Base-by-base conservation (phyloP, 306 rosid genomes). In the Trifolium dubium region DNA sequence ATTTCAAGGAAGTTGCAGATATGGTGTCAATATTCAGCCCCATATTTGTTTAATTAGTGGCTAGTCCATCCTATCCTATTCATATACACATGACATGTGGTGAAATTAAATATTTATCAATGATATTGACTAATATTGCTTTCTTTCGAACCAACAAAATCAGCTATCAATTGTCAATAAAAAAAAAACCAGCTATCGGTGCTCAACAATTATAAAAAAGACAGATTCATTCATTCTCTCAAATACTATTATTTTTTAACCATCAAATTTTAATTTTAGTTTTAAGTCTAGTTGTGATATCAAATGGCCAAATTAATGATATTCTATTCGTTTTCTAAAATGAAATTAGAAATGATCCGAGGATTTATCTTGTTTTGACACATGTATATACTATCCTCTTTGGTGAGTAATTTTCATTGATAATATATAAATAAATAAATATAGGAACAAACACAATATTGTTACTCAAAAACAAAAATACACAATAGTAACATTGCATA, bases 1-100 rank as follows among this genome's bases (percentile, higher is more conserved):
- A 77, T 34, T 81, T 86, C 88, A 81, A 44, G 79, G 90, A 83
- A 81, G 77, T 9, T 86, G 78, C 84, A 49, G 71, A 54, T 65
- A 74, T 39, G 34, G 72, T 82, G 84, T 79, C 81, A 75, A 40
- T 51, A 79, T 69, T 73, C 75, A 47, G 39, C 77, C 80, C 81
- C 71, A 67, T 83, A 51, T 79, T 43, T 66, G 39, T 66, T 43
- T 65, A 23, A 30, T 47, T 50, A 77, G 84, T 55, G 68, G 81
- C 71, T 74, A 50, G 64, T 82, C 84, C 85, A 67, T 82, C 80
- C 29, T 73, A 67, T 82, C 80, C 29, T 73, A 63, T 73, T 59
- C 80, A 44, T 50, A 7, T 11, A 43, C 72, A 82, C 66, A 69
- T 50, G 59, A 79, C 82, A 80, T 74, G 60, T 64, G 59, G 69